Evolutionary conservation across 208 protist species (phyloP).

Genomic region (Leishmania amazonensis): DNA sequence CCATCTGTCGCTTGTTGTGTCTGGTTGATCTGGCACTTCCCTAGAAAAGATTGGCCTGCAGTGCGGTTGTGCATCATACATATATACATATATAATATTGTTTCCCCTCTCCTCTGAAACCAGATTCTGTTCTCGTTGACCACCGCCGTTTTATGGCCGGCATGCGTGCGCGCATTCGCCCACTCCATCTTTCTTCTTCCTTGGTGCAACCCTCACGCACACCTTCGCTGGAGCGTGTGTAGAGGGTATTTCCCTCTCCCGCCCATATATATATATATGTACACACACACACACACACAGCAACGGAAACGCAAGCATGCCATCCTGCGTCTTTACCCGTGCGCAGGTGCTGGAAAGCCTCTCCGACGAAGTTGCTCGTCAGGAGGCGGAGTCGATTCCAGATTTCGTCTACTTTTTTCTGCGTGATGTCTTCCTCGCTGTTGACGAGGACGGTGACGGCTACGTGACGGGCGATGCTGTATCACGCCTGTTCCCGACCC

Average conservation of each 20-base stretch:
- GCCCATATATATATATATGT: neutral
- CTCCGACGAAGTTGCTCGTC: conserved; percentile 26
- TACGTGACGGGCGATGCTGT: conserved; percentile 27
- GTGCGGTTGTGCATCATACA: neutral
- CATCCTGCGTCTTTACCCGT: conserved; percentile 27
- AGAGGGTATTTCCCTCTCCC: neutral
- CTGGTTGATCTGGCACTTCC: neutral
- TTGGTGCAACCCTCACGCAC: neutral
- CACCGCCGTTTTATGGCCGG: neutral
- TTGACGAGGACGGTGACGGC: conserved; percentile 28
- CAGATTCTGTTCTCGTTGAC: neutral
- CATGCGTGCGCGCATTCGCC: neutral
- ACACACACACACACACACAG: neutral
- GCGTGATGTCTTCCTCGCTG: conserved; percentile 34
- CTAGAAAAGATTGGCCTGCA: neutral
- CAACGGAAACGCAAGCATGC: conserved; percentile 6
- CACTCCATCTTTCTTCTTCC: neutral
- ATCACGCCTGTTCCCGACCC: conserved; percentile 2
- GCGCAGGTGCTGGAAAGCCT: conserved; percentile 17
- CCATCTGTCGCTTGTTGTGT: neutral
- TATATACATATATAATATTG: conserved; percentile 2
- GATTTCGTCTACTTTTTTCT: conserved; percentile 37
- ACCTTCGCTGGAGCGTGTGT: neutral
- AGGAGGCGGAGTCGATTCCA: conserved; percentile 28
- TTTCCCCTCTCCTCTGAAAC: neutral